Conservation (phyloP, 73 alveolate genomes). For the Tetrahymena borealis region DNA sequence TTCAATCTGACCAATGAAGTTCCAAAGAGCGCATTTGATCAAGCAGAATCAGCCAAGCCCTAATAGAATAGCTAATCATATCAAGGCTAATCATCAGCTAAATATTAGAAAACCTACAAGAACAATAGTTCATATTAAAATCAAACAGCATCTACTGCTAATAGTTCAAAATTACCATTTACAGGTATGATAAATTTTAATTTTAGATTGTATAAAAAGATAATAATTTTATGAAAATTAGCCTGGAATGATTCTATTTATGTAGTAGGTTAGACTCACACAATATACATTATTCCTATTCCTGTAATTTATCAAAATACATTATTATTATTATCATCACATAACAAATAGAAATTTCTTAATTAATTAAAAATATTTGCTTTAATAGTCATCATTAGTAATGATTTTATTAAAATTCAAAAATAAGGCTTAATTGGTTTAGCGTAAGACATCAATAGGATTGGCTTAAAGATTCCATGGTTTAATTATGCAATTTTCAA, state of each 20-base stretch:
- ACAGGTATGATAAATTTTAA: background rate
- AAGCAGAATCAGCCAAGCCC: background rate
- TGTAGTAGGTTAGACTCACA: background rate
- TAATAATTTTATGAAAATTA: background rate
- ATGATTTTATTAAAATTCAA: background rate
- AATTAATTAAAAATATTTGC: background rate
- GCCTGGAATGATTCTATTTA: background rate
- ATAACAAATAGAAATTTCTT: background rate
- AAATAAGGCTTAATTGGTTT: background rate
- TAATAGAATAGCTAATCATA: background rate
- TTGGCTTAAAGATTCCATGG: too few relatives aligned
- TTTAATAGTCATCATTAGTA: background rate
- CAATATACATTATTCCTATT: background rate
- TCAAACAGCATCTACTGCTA: background rate
- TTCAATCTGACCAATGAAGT: background rate
- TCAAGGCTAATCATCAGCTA: background rate
- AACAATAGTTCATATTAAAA: background rate
- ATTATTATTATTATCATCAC: background rate
- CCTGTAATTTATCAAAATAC: background rate
- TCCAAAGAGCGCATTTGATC: background rate
- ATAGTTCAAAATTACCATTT: background rate
- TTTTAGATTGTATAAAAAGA: too few relatives aligned
- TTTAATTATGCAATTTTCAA: too few relatives aligned
- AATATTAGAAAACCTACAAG: background rate
- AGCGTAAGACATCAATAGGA: background rate